Evolutionary conservation across 352 stramenopile genomes (phyloP), one percentile per base, ranked within the genome.

Genomic region (Blastocystis sp.): DNA sequence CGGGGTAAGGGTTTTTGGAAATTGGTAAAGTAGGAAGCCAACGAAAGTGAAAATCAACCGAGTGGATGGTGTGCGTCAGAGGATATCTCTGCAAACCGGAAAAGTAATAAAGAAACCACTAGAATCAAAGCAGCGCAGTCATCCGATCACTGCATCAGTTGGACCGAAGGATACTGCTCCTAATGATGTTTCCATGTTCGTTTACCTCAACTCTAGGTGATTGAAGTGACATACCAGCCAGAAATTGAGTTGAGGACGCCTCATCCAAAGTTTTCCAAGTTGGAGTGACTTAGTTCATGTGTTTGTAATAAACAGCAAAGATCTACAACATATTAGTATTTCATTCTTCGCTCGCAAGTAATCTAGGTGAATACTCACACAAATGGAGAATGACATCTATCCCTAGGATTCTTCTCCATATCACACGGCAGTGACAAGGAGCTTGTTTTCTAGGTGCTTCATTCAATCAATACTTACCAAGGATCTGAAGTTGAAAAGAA

Each of bases 1-100:
- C 62, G 16, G 54, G 70, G 87, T 90, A 16, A 1, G 18, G 41
- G 11, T n/a, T 43, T 41, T n/a, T 8, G 16, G 11, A 16, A 16
- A 6, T 11, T 20, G 34, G 0, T 81, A n/a, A 81, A 16, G 6
- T 88, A 76, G 76, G 26, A 88, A 88, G 34, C 50, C 76, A 41
- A 88, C 76, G 47, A 88, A 88, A 43, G 76, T 88, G 64, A 76
- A 88, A n/a, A 41, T 76, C 24, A 88, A 88, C 26, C 50, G 20
- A 26, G 64, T 88, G 64, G 76, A 88, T 70, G 76, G 76, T 75
- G 53, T 76, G n/a, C 59, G 64, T 24, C 59, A 76, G 43, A 18
- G 76, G 16, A 34, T 88, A 8, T 73, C 76, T 9, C 26, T 76
- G 20, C 7, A 34, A 7, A 54, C 76, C 0, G 76, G 76, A 50